These are phyloP conservation scores for Candida verbasci DNA, from an alignment of 805 yeast genomes.

Conservation along the genomic window DNA sequence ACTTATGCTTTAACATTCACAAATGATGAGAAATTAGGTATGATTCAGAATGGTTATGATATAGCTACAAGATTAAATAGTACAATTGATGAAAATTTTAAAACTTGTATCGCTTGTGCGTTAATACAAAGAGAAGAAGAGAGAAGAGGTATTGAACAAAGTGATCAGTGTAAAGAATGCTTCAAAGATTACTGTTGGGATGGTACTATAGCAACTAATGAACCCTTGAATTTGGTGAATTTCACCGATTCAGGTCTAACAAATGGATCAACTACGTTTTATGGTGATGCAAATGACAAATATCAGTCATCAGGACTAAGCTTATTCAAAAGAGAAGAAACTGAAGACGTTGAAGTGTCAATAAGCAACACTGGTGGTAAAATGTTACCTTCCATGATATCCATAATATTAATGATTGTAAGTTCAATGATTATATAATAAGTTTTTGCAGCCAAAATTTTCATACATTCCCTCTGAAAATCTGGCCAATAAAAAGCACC, in stretches of 20 bases:
- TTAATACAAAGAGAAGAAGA: constrained; percentile 75
- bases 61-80: constrained; percentile 59
- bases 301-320: background rate
- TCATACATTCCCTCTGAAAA: no score
- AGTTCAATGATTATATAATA: no score
- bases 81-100: constrained; percentile 65
- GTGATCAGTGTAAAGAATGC: constrained; percentile 70
- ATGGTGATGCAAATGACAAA: constrained; percentile 1
- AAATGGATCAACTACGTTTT: constrained; percentile 14
- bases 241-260: constrained; percentile 28
- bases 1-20: constrained; percentile 64
- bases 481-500: no score
- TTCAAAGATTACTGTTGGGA: constrained; percentile 76
- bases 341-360: background rate
- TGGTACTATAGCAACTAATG: constrained; percentile 30
- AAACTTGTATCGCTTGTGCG: constrained; percentile 79
- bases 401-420: no score
- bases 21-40: constrained; percentile 49
- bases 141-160: constrained; percentile 53
- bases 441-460: no score
- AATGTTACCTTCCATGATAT: no score
- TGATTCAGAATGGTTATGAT: constrained; percentile 74
- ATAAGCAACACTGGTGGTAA: background rate
- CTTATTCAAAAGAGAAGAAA: background rate
- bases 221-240: constrained; percentile 17